These are phyloP conservation scores for Marvania coccoides DNA, from an alignment of 139 green algal species.

Conservation along the genomic window DNA sequence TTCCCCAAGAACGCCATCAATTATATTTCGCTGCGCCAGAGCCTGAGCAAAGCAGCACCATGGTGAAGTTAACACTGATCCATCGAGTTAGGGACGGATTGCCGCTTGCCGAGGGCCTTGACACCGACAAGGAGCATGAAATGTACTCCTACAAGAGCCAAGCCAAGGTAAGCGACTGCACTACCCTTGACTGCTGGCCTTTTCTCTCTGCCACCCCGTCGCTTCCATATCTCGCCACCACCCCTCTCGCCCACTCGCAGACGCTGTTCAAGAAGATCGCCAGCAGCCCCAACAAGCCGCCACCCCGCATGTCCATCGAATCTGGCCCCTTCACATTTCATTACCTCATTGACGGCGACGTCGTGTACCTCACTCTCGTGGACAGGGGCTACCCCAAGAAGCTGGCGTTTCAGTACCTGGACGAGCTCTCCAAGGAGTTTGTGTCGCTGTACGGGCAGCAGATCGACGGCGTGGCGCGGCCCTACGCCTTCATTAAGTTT, in stretches of 20 bases:
- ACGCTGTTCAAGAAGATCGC: conserved; percentile 45
- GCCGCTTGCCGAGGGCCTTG: conserved; percentile 90
- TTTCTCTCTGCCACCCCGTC: background rate
- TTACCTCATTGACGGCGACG: conserved; percentile 79
- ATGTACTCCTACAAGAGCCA: conserved; percentile 87
- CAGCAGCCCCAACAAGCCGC: conserved; percentile 3
- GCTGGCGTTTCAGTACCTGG: conserved; percentile 96
- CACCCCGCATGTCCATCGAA: conserved; percentile 71
- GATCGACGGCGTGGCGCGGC: conserved; percentile 81
- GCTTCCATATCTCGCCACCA: background rate
- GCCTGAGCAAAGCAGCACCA: conserved; percentile 26
- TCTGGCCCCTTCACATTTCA: conserved; percentile 71
- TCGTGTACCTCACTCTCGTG: conserved; percentile 87
- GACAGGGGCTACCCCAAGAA: conserved; percentile 93
- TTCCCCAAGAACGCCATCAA: too few relatives aligned
- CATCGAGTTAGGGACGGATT: conserved; percentile 81
- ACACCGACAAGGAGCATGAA: conserved; percentile 82
- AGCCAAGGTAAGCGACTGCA: conserved; percentile 70
- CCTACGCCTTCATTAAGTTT: conserved; percentile 99
- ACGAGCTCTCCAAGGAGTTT: conserved; percentile 95
- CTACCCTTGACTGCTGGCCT: background rate
- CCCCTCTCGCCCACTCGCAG: conserved; percentile 8
- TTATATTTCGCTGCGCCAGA: too few relatives aligned
- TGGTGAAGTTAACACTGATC: conserved; percentile 97
- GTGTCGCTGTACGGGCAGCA: conserved; percentile 71